Conservation (phyloP, 225 moss, liverwort and hornwort genomes). For the Physcomitrellopsis africana region DNA sequence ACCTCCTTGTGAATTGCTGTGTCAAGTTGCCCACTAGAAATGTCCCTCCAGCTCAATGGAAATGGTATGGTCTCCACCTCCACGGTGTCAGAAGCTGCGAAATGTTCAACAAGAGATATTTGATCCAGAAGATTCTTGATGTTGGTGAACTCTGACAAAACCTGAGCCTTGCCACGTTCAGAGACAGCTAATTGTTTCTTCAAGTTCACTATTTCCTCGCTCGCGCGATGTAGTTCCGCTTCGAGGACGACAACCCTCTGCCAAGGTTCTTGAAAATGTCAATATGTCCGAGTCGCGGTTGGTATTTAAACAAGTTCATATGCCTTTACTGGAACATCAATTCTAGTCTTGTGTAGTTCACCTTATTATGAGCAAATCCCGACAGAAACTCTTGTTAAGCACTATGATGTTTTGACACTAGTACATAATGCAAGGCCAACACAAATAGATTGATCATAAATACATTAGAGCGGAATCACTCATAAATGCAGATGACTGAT, state of each 20-base stretch:
- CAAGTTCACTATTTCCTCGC: slow-evolving; percentile 41
- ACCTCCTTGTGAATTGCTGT: slow-evolving; percentile 33
- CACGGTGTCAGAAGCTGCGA: slow-evolving; percentile 56
- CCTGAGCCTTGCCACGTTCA: slow-evolving; percentile 48
- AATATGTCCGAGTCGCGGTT: too few species aligned
- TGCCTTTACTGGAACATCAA: background rate
- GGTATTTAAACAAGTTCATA: too few species aligned
- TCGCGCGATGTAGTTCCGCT: slow-evolving; percentile 37
- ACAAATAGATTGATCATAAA: background rate
- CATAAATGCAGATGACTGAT: background rate
- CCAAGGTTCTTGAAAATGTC: background rate
- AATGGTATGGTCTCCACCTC: slow-evolving; percentile 49
- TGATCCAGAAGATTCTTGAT: slow-evolving; percentile 55
- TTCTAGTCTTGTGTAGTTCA: background rate
- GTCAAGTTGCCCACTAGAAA: slow-evolving; percentile 28
- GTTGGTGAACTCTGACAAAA: slow-evolving; percentile 50
- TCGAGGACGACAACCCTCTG: slow-evolving; percentile 49
- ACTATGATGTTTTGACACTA: too few species aligned
- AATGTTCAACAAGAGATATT: slow-evolving; percentile 55
- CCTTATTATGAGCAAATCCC: background rate
- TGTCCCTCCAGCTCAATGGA: slow-evolving; percentile 47
- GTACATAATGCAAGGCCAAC: background rate
- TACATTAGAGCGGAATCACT: background rate
- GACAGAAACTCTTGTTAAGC: background rate
- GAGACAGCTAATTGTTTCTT: slow-evolving; percentile 40